phyloP scores from a whole-genome alignment of 2,329 filamentous ascomycete species.

The Fusarium sp. region DNA sequence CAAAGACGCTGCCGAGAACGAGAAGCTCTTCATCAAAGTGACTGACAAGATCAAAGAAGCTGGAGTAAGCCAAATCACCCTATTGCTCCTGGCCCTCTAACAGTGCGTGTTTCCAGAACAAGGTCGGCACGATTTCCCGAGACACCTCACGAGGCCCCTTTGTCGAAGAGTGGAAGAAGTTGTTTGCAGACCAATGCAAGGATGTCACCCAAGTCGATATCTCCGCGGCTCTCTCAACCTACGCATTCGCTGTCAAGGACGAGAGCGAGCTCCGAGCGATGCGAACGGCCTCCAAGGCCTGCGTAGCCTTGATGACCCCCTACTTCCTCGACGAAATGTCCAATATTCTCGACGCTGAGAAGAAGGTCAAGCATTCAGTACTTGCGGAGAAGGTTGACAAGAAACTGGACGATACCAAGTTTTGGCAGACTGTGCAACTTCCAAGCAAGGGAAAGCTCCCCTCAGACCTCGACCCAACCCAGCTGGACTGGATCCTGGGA shows the following conservation, averaged over 20 bases:
- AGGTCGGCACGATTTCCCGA: conserved; percentile 89
- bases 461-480: conserved; percentile 86
- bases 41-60: conserved; percentile 88
- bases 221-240: conserved; percentile 82
- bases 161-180: conserved; percentile 95
- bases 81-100: conserved; percentile 24
- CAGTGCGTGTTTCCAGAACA: conserved; percentile 72
- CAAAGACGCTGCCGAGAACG: conserved; percentile 92
- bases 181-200: conserved; percentile 83
- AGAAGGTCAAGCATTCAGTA: conserved; percentile 92
- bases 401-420: conserved; percentile 94
- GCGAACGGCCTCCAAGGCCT: conserved; percentile 93
- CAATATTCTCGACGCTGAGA: conserved; percentile 93
- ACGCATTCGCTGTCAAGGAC: conserved; percentile 93
- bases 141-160: conserved; percentile 90
- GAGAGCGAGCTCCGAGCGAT: conserved; percentile 94
- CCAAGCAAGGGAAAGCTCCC: conserved; percentile 83
- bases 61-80: conserved; percentile 73
- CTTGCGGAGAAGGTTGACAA: conserved; percentile 90
- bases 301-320: conserved; percentile 93
- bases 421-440: conserved; percentile 86
- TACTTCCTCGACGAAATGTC: conserved; percentile 99
- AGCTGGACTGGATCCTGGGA: conserved; percentile 94
- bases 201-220: conserved; percentile 93
- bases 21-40: conserved; percentile 89